phyloP scores from a whole-genome alignment of 495 filamentous ascomycete species.

The Paragyromitra xinjiangensis region DNA sequence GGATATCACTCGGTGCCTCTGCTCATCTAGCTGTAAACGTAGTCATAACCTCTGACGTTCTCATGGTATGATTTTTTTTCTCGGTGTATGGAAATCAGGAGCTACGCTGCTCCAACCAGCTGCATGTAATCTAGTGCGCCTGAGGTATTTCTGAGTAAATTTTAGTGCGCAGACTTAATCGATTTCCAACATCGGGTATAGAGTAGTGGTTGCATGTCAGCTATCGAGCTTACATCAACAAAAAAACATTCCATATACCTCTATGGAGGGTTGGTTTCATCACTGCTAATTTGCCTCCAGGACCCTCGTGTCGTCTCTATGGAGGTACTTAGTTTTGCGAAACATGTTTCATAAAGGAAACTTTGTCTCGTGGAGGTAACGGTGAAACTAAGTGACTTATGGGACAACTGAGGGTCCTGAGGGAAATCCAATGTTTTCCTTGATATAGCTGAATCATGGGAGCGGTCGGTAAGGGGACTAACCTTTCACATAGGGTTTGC shows the following conservation, averaged over 20 bases:
- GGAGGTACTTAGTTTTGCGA: too few relatives aligned
- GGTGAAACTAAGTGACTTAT: too few relatives aligned
- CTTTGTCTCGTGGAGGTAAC: too few relatives aligned
- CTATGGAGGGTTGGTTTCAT: too few relatives aligned
- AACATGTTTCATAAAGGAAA: too few relatives aligned
- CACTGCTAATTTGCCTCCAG: too few relatives aligned
- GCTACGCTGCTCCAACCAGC: neutral
- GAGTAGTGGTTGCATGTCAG: too few relatives aligned
- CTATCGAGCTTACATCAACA: too few relatives aligned
- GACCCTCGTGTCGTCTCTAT: too few relatives aligned
- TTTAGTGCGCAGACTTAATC: neutral
- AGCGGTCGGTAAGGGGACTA: neutral
- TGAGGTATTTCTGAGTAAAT: neutral
- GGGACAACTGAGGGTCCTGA: too few relatives aligned
- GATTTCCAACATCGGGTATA: neutral
- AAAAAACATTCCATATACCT: too few relatives aligned
- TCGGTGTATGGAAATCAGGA: neutral
- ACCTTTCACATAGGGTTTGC: neutral
- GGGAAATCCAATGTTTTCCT: too few relatives aligned
- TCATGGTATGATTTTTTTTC: neutral
- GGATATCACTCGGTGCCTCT: neutral
- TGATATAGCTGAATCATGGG: neutral
- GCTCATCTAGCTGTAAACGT: neutral
- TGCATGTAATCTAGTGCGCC: neutral
- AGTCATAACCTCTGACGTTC: neutral